phyloP scores from a whole-genome alignment of 441 rosid species.

The Viola pubescens region DNA sequence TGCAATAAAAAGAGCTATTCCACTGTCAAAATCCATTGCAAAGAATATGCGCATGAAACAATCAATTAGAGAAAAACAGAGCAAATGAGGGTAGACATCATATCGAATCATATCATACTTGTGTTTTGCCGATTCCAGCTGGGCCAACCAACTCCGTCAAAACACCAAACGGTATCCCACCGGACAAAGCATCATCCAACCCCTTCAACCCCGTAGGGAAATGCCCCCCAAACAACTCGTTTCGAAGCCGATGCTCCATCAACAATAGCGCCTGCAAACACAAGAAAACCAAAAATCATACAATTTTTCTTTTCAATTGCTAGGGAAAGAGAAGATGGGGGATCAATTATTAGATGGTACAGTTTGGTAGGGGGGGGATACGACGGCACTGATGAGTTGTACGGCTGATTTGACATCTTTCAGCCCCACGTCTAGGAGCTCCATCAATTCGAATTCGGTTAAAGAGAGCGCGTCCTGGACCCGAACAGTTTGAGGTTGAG shows the following conservation, averaged over 20 bases:
- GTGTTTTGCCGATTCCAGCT: slow-evolving; percentile 89
- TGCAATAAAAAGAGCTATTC: slow-evolving; percentile 19
- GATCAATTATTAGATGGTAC: slow-evolving; percentile 23
- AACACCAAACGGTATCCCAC: slow-evolving; percentile 88
- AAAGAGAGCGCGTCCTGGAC: slow-evolving; percentile 64
- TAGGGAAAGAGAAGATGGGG: too few relatives aligned
- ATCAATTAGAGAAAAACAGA: not conserved
- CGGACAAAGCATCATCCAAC: slow-evolving; percentile 62
- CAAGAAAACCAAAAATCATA: not conserved
- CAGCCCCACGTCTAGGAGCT: slow-evolving; percentile 54
- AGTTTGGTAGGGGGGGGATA: slow-evolving; percentile 66
- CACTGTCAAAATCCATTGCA: not conserved
- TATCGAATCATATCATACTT: slow-evolving; percentile 29
- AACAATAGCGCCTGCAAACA: slow-evolving; percentile 41
- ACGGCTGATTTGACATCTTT: slow-evolving; percentile 48
- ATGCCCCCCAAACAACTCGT: slow-evolving; percentile 54
- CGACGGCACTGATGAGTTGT: slow-evolving; percentile 46
- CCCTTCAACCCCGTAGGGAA: slow-evolving; percentile 73
- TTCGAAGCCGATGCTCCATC: slow-evolving; percentile 40
- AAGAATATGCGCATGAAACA: not conserved
- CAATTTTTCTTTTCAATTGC: not conserved
- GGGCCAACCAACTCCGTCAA: slow-evolving; percentile 85
- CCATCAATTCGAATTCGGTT: slow-evolving; percentile 78
- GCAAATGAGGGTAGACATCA: not conserved
- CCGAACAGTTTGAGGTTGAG: not conserved